Base-by-base conservation (phyloP, 805 yeast genomes). In the Yarrowia sp. region DNA sequence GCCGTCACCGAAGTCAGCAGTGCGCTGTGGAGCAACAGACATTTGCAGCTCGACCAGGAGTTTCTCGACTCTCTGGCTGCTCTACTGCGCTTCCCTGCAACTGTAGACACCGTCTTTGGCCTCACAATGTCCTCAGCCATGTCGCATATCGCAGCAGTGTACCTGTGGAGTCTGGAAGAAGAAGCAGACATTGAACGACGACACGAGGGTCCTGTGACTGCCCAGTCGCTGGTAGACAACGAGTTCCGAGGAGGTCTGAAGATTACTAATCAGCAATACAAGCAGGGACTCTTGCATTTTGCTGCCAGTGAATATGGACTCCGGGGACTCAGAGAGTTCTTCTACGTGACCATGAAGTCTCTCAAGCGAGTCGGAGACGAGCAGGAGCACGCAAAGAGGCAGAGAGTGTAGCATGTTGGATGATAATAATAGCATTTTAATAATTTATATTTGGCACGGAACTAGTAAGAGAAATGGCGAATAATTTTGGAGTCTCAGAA, bases 11-110 rank as follows among this genome's bases (percentile, higher is more conserved):
- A 56, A 20, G 5, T 42, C 8, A 40, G 63, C 30, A 42, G 43
- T 40, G 63, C 63, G 2, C 9, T 56, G 6, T 56, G 63, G 63
- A 56, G 49, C 39, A 40, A 17, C 49, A 42, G 63, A 56, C 63
- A 39, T 13, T 5, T 40, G 9, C 20, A 17, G 38, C 6, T 56
- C 10, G 49, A 39, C 6, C 9, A n/a, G 7, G 20, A 30, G 17
- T 56, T 40, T 40, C 38, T 56, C 13, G 47, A 56, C 7, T n/a
- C 24, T 2, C 34, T 56, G 1, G 9, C 49, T 0, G n/a, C 44
- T 5, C 40, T 56, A 6, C 15, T 42, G 7, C 30, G 63, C 0
- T 56, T 56, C 7, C 63, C 63, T 12, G 49, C 33, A 2, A 42
- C 63, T 3, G 14, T 56, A 12, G 63, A 56, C 20, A 13, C 38